Base-by-base conservation (phyloP, 129 eudicot genomes). In the Chrysanthemum lavandulifolium region DNA sequence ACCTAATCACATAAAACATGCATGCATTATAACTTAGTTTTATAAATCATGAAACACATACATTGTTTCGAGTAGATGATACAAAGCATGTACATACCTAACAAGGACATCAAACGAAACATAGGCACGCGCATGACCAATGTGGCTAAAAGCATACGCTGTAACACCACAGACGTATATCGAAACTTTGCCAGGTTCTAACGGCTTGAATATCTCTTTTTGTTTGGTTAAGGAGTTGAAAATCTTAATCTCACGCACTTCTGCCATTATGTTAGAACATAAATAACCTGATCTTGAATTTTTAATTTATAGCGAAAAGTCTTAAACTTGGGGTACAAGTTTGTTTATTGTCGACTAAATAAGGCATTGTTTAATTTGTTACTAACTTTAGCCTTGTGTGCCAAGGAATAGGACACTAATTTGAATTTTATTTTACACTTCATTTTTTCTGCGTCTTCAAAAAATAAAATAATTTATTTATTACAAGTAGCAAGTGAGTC, bases 101-200 rank as follows among this genome's bases (percentile, higher is more conserved):
- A 76, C 84, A 10, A 87, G 89, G n/a, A 87, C 61, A 65, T 87
- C 92, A 56, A 87, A 87, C 61, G 92, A 89, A 13, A 87, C 85
- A 48, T 87, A 87, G 49, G 88, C 91, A 50, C 91, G 91, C 50
- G 91, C 91, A 2, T 87, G 89, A 52, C 92, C 92, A 45, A 87
- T 82, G 43, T 87, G 92, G 67, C 89, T 84, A 79, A 73, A 65
- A 45, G 82, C 89, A 27, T 87, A 87, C 9, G 89, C 64, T 13
- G 92, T 84, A 47, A 84, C 89, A 45, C 89, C 87, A 67, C 89
- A 87, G 10, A 87, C 83, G 47, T 87, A 87, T 86, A 87, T 75
- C 65, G 83, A 73, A 16, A 84, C 92, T 62, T 84, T 84, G 64
- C 92, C 92, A 2, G 77, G 77, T 29, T 65, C 81, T 5, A 68